Evolutionary conservation across 768 basidiomycete genomes (phyloP).

Genomic region (Boletus huronensis): DNA sequence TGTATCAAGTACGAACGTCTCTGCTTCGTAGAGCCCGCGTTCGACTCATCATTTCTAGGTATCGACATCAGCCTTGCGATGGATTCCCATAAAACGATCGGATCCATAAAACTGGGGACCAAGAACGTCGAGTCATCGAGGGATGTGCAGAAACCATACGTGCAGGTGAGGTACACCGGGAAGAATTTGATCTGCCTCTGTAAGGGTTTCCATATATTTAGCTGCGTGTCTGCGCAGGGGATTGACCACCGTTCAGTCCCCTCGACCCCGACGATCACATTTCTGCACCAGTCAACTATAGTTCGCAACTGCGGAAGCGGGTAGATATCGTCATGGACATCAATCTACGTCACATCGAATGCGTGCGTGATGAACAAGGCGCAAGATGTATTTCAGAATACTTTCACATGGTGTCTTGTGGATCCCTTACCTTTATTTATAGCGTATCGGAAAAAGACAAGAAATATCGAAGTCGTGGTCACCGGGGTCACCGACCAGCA

Average conservation of each 20-base stretch:
- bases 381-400: background rate
- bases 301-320: background rate
- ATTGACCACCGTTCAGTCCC: background rate
- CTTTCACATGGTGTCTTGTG: background rate
- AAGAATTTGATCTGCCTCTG: constrained; percentile 6
- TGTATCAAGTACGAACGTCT: constrained; percentile 1
- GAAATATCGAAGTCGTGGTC: constrained; percentile 8
- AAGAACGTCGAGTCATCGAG: background rate
- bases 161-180: background rate
- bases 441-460: constrained; percentile 11
- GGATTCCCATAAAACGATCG: constrained; percentile 4
- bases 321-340: background rate
- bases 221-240: background rate
- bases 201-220: background rate
- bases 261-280: constrained; percentile 1
- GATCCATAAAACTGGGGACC: background rate
- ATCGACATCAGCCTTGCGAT: constrained; percentile 3
- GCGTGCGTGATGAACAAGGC: background rate
- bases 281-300: background rate
- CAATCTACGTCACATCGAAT: background rate
- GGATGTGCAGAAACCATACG: background rate
- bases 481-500: background rate
- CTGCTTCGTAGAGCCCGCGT: background rate
- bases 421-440: background rate
- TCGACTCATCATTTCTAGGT: background rate